These are phyloP conservation scores for Tricholoma flavovirens DNA, from an alignment of 768 basidiomycete genomes.

Conservation along the genomic window DNA sequence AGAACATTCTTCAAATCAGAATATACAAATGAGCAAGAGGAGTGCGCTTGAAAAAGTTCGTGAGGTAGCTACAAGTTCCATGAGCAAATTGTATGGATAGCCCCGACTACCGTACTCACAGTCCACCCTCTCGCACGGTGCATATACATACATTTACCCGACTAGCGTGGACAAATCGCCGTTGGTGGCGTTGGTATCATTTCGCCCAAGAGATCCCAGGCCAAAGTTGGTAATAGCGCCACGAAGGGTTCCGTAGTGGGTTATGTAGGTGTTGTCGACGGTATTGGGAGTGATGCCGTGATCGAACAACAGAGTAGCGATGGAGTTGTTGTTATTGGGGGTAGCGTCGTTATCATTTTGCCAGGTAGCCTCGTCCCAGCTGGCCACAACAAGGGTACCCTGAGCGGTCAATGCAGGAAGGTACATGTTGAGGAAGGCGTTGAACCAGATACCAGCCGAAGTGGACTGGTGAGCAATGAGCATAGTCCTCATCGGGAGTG, in stretches of 20 bases:
- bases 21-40: background rate
- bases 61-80: background rate
- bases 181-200: background rate
- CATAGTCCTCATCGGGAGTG: background rate
- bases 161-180: background rate
- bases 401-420: background rate
- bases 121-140: background rate
- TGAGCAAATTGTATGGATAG: background rate
- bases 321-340: background rate
- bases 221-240: background rate
- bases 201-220: background rate
- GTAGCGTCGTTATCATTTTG: background rate
- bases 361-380: background rate
- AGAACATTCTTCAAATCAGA: background rate
- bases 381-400: background rate
- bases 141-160: background rate
- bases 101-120: background rate
- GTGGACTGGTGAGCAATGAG: background rate
- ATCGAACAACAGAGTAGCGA: background rate
- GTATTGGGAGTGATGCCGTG: background rate
- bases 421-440: background rate
- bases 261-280: background rate
- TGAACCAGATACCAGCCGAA: background rate
- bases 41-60: background rate
- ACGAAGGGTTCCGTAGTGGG: background rate